Conservation (phyloP, 139 green algal genomes). For the Monoraphidium neglectum region DNA sequence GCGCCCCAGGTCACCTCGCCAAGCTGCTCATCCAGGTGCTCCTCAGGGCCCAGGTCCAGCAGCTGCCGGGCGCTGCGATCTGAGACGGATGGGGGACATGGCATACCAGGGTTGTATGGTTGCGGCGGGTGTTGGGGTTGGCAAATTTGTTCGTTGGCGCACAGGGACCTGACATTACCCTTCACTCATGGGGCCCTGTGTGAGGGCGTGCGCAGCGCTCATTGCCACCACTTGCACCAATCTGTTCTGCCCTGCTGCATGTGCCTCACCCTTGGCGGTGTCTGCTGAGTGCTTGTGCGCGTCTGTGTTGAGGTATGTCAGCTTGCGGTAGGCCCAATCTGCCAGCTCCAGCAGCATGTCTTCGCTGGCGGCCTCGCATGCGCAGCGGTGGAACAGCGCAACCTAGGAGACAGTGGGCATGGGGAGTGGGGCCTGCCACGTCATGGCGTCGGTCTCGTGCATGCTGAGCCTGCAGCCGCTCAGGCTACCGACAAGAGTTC, state of each 20-base stretch:
- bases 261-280: not conserved
- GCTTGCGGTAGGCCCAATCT: conserved; percentile 80
- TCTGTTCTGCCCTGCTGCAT: too few relatives aligned
- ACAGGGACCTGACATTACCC: too few relatives aligned
- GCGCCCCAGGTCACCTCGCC: conserved; percentile 65
- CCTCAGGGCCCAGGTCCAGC: conserved; percentile 36
- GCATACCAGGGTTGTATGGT: too few relatives aligned
- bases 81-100: not conserved
- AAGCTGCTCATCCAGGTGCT: conserved; percentile 70
- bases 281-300: not conserved
- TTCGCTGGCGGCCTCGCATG: conserved; percentile 57
- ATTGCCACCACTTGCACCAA: too few relatives aligned
- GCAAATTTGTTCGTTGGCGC: too few relatives aligned
- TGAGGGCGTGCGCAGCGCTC: too few relatives aligned
- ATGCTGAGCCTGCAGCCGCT: not conserved
- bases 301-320: conserved; percentile 63
- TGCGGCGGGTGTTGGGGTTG: too few relatives aligned
- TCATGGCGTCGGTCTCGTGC: not conserved
- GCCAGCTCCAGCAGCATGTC: conserved; percentile 70
- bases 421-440: too few relatives aligned
- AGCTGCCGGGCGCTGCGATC: conserved; percentile 47
- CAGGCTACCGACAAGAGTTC: too few relatives aligned
- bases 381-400: conserved; percentile 66
- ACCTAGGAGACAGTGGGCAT: conserved; percentile 47
- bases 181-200: too few relatives aligned